Conservation (phyloP, 495 filamentous ascomycete species). For the Xylaria nigripes region DNA sequence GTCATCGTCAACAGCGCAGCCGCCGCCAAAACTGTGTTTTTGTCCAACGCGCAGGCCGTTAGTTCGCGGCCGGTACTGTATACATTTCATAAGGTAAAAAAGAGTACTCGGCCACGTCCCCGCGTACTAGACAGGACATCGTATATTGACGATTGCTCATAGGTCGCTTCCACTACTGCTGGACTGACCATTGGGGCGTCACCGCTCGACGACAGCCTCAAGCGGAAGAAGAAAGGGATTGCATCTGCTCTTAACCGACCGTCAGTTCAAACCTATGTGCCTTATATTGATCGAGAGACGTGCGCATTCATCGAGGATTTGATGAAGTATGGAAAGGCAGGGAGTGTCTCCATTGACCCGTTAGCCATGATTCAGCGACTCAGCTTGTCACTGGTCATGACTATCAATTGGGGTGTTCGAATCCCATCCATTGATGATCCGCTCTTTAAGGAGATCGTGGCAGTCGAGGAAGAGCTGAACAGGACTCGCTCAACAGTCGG, state of each 20-base stretch:
- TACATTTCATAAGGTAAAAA: conserved; percentile 54
- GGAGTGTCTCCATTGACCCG: conserved; percentile 47
- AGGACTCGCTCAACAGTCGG: conserved; percentile 52
- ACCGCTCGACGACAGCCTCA: conserved; percentile 55
- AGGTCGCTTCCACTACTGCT: conserved; percentile 55
- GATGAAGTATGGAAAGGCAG: conserved; percentile 45
- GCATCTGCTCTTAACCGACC: conserved; percentile 56
- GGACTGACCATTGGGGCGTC: conserved; percentile 61
- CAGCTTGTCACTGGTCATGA: conserved; percentile 48
- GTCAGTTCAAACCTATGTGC: conserved; percentile 51
- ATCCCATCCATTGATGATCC: conserved; percentile 49
- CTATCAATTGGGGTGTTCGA: conserved; percentile 56
- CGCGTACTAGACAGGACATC: neutral
- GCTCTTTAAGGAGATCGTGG: conserved; percentile 54
- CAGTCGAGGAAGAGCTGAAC: conserved; percentile 54
- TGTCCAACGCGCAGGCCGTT: conserved; percentile 46
- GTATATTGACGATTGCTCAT: neutral
- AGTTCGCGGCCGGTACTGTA: conserved; percentile 55
- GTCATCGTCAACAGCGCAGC: conserved; percentile 54
- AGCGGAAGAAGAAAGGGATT: conserved; percentile 54
- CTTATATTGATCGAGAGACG: conserved; percentile 54
- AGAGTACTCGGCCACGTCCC: neutral
- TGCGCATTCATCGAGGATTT: conserved; percentile 53
- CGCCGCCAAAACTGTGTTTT: conserved; percentile 49
- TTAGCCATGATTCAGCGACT: conserved; percentile 55